Evolutionary conservation across 2,329 filamentous ascomycete genomes (phyloP).

Genomic region (Pseudocercospora musae): DNA sequence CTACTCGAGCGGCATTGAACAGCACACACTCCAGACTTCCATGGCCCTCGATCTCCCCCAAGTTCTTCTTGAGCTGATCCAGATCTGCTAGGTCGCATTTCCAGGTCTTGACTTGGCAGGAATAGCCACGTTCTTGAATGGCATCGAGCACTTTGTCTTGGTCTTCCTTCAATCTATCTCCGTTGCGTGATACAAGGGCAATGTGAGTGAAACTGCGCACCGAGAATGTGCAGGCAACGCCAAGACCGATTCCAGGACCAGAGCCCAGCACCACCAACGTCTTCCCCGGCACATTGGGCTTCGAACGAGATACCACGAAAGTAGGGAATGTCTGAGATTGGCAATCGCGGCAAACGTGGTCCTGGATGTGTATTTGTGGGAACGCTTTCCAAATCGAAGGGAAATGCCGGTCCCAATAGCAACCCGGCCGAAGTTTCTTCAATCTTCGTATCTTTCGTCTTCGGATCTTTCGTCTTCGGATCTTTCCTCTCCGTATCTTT

Average conservation of each 20-base stretch:
- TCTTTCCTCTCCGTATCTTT: no score
- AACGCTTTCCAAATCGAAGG: not conserved
- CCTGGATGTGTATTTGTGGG: not conserved
- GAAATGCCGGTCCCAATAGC: not conserved
- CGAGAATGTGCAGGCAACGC: slow-evolving; percentile 43
- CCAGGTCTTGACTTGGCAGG: slow-evolving; percentile 45
- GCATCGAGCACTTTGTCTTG: slow-evolving; percentile 31
- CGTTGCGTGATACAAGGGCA: slow-evolving; percentile 48
- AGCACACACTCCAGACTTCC: slow-evolving; percentile 48
- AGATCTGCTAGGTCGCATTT: slow-evolving; percentile 46
- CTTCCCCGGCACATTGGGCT: slow-evolving; percentile 26
- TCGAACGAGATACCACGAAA: not conserved
- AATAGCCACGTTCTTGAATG: slow-evolving; percentile 32
- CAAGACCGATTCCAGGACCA: slow-evolving; percentile 49
- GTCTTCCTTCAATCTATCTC: slow-evolving; percentile 39
- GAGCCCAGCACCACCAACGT: slow-evolving; percentile 43
- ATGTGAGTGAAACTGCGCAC: slow-evolving; percentile 47
- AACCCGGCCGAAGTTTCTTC: not conserved
- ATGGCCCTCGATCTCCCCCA: slow-evolving; percentile 44
- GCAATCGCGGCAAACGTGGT: not conserved
- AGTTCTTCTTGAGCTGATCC: slow-evolving; percentile 36
- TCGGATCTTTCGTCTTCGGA: no score
- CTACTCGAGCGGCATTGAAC: slow-evolving; percentile 53
- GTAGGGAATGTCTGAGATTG: not conserved
- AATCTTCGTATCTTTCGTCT: not conserved